Percentiles rank a stretch among this genome's conserved stretches.
These are phyloP conservation scores for Bretziella fagacearum DNA, from an alignment of 2,329 filamentous ascomycete genomes.

Conservation along the genomic window DNA sequence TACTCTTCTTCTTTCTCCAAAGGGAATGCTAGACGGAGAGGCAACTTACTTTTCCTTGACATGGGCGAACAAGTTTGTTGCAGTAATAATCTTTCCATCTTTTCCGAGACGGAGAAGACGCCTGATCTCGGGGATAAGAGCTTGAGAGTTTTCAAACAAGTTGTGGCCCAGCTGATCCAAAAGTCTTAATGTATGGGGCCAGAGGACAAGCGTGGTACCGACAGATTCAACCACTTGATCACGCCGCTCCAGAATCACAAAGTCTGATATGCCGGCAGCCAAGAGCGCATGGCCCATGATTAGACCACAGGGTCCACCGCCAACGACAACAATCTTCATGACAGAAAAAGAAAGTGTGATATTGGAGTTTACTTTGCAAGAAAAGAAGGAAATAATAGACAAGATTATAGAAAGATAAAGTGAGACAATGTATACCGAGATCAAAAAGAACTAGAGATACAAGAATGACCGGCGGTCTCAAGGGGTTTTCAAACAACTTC, in stretches of 20 bases:
- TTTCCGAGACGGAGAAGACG: not conserved
- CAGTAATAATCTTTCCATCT: not conserved
- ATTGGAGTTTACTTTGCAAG: no score
- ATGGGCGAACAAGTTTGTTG: not conserved
- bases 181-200: constrained; percentile 18
- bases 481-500: no score
- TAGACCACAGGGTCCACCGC: constrained; percentile 24
- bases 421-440: no score
- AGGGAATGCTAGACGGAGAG: not conserved
- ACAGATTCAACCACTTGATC: constrained; percentile 17
- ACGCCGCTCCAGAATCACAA: constrained; percentile 20
- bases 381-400: not conserved
- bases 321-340: constrained; percentile 20
- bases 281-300: constrained; percentile 20
- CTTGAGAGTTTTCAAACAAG: constrained; percentile 16
- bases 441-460: no score
- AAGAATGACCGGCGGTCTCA: no score
- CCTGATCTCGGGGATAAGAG: constrained; percentile 15
- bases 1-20: not conserved
- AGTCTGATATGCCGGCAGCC: constrained; percentile 20
- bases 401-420: no score
- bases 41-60: constrained; percentile 6
- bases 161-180: constrained; percentile 19
- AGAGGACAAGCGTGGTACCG: constrained; percentile 17
- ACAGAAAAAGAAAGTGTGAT: not conserved